These are phyloP conservation scores for Leccinum sublutescens DNA, from an alignment of 768 basidiomycete genomes.

Conservation along the genomic window DNA sequence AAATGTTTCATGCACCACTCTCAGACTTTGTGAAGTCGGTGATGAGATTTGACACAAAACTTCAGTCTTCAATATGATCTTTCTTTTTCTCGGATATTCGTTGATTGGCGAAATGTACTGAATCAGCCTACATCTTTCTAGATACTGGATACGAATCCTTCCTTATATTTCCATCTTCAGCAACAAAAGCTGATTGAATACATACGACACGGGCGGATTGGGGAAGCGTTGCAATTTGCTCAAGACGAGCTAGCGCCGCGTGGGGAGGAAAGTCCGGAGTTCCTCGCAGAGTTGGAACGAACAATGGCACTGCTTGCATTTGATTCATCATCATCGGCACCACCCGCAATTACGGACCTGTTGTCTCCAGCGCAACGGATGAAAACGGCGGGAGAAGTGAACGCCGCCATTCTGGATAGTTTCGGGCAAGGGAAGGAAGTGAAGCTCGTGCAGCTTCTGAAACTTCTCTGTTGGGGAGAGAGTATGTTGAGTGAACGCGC, in stretches of 20 bases:
- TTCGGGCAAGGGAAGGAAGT: slow-evolving; percentile 91
- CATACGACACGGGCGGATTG: slow-evolving; percentile 78
- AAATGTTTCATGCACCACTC: slow-evolving; percentile 98
- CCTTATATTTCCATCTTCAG: slow-evolving; percentile 91
- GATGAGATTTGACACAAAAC: slow-evolving; percentile 80
- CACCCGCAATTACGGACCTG: slow-evolving; percentile 72
- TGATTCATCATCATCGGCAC: slow-evolving; percentile 51
- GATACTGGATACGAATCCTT: slow-evolving; percentile 96
- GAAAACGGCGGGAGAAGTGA: slow-evolving; percentile 95
- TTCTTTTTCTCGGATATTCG: slow-evolving; percentile 4
- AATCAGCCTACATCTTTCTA: slow-evolving; percentile 37
- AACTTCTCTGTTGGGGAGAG: slow-evolving; percentile 89
- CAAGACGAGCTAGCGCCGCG: slow-evolving; percentile 92
- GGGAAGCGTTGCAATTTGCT: slow-evolving; percentile 85
- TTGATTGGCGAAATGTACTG: slow-evolving; percentile 11
- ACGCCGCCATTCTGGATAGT: slow-evolving; percentile 91
- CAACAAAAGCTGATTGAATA: slow-evolving; percentile 95
- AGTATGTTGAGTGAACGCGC: slow-evolving; percentile 69
- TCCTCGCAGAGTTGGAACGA: slow-evolving; percentile 85
- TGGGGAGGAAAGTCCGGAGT: slow-evolving; percentile 93
- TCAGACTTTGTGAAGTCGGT: slow-evolving; percentile 74
- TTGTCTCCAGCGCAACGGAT: slow-evolving; percentile 84
- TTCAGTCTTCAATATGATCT: slow-evolving; percentile 97
- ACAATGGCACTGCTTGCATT: slow-evolving; percentile 94
- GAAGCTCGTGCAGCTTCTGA: slow-evolving; percentile 79